Evolutionary conservation across 192 early-diverging fungal species (phyloP), one percentile per base, ranked within the genome.

Genomic region (Rhizoclosmatium sp.): DNA sequence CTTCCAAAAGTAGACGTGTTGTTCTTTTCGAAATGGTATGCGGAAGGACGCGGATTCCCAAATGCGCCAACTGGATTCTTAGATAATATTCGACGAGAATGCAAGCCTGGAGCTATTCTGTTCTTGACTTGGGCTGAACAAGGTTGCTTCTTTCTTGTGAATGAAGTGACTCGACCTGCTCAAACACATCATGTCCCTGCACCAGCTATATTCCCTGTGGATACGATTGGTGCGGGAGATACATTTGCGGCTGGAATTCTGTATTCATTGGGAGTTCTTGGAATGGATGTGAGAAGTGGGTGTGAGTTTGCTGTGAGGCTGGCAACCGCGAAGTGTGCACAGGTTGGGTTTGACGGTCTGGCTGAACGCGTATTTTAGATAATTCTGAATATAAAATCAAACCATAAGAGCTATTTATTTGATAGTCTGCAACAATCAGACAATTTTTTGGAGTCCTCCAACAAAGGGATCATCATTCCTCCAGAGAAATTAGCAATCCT

Each of bases 1-100:
- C 76, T 92, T 40, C 69, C 83, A 46, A 82, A 82, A 67, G 89
- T 85, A 16, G 91, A 93, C 76, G 82, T 93, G 7, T 69, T 88
- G 41, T 92, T 93, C 66, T 93, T 93, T 67, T 91, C 89, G 4
- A 89, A 87, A 72, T 66, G 88, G 7, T 92, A 88, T 76, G 92
- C 88, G n/a, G 86, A 91, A 61, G 86, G 83, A 3, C 78, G 85
- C 46, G 90, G 88, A 3, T 92, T 87, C 65, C 82, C 86, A 58
- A 71, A 83, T 54, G 82, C 91, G 23, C 80, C 80, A 31, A 81
- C 80, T 4, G 80, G 80, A 4, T 81, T 81, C 46, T 41, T 81
- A 3, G 80, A 81, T 64, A 81, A 81, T 48, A 70, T 81, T 65
- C 62, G 80, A n/a, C 62, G 80, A 49, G 61, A 70, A 44, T 77